Percentiles rank a stretch among this genome's conserved stretches.
Evolutionary conservation across 495 filamentous ascomycete species (phyloP).

Genomic region (Lophiostoma macrostomum): DNA sequence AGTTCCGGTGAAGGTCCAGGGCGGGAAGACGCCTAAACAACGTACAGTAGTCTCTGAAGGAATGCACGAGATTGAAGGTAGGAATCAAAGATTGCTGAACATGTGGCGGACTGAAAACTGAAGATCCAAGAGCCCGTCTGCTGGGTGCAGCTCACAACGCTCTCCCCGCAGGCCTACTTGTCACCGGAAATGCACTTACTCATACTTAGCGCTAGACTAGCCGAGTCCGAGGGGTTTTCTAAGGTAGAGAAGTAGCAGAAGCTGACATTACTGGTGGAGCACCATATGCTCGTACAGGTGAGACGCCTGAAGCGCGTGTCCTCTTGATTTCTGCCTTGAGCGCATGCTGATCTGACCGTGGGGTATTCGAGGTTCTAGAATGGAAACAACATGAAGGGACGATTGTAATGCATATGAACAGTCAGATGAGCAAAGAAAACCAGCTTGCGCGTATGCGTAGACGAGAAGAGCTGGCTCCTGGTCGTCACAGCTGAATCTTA

Average conservation of each 20-base stretch:
- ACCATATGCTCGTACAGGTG: constrained; percentile 22
- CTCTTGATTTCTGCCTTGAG: constrained; percentile 21
- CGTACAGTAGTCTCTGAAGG: neutral
- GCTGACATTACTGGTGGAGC: constrained; percentile 10
- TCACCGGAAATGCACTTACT: constrained; percentile 14
- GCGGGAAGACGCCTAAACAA: neutral
- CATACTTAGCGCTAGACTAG: constrained; percentile 20
- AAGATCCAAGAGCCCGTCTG: constrained; percentile 13
- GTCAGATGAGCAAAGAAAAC: constrained; percentile 16
- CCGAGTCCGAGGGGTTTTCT: constrained; percentile 2
- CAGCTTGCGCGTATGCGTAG: neutral
- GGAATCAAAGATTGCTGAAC: neutral
- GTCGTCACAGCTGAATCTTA: constrained; percentile 1
- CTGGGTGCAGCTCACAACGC: constrained; percentile 15
- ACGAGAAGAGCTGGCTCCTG: neutral
- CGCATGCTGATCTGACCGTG: constrained; percentile 12
- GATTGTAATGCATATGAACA: neutral
- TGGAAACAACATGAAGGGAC: neutral
- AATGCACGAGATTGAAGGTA: neutral
- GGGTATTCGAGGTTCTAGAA: constrained; percentile 1
- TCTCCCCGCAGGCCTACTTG: constrained; percentile 21
- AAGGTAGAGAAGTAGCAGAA: neutral
- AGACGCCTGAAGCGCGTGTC: constrained; percentile 3
- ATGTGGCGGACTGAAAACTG: neutral
- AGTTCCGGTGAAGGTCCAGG: constrained; percentile 18